Conservation (phyloP, 129 eudicot species). For the Flaveria linearis region DNA sequence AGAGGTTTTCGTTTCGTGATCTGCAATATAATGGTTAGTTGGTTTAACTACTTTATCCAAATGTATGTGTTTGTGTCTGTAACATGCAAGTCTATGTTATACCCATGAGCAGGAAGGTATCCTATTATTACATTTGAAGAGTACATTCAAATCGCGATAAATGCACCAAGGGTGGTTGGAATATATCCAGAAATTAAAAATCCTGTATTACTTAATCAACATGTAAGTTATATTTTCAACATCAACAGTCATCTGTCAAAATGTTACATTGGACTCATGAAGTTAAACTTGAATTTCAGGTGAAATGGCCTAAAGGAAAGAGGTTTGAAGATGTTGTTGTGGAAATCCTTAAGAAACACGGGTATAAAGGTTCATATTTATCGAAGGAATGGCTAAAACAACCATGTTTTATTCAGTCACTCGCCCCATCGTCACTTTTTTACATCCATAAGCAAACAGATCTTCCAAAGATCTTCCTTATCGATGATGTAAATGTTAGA, state of each 20-base stretch:
- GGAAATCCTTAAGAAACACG: constrained; percentile 71
- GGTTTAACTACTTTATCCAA: not conserved
- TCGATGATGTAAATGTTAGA: constrained; percentile 54
- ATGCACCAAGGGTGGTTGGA: constrained; percentile 89
- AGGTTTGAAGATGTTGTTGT: constrained; percentile 84
- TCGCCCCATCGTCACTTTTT: constrained; percentile 85
- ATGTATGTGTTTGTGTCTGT: not conserved
- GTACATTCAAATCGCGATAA: constrained; percentile 73
- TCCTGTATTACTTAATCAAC: constrained; percentile 81
- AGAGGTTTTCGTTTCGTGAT: constrained; percentile 74
- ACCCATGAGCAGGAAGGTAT: constrained; percentile 60
- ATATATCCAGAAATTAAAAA: constrained; percentile 93
- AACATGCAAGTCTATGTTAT: constrained; percentile 14
- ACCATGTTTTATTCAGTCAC: constrained; percentile 91
- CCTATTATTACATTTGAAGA: constrained; percentile 87
- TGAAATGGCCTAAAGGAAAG: constrained; percentile 88
- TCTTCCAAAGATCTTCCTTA: constrained; percentile 84
- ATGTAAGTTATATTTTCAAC: constrained; percentile 48
- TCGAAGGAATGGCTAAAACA: constrained; percentile 83
- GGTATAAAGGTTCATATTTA: constrained; percentile 78
- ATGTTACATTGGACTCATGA: not conserved
- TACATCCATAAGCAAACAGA: constrained; percentile 71
- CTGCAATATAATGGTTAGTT: constrained; percentile 79
- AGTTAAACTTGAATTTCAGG: constrained; percentile 44
- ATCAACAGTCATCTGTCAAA: not conserved